Evolutionary conservation across 2,329 filamentous ascomycete genomes (phyloP).

Genomic region (Aspergillus ochraceus): DNA sequence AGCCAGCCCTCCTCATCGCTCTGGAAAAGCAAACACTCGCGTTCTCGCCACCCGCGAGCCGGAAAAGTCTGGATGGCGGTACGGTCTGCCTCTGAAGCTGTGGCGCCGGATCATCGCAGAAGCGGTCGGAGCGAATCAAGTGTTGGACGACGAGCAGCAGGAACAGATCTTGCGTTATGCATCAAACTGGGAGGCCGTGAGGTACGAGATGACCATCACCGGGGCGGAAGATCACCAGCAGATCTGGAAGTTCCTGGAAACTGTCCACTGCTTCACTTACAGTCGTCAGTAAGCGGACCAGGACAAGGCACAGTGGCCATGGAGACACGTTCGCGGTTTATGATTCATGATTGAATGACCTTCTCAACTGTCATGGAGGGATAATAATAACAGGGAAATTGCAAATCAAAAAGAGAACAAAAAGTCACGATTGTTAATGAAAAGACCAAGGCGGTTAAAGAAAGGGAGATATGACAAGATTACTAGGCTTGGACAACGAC

Average conservation of each 20-base stretch:
- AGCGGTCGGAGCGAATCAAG: conserved; percentile 23
- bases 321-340: neutral
- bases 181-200: conserved; percentile 30
- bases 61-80: conserved; percentile 22
- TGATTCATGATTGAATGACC: neutral
- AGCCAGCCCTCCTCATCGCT: neutral
- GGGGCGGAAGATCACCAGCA: conserved; percentile 33
- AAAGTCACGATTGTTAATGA: neutral
- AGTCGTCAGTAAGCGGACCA: conserved; percentile 10
- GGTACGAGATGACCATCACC: conserved; percentile 29
- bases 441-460: neutral
- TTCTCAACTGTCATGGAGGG: neutral
- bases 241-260: conserved; percentile 37
- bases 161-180: conserved; percentile 32
- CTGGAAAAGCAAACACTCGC: neutral
- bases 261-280: conserved; percentile 34
- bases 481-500: neutral
- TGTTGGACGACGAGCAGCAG: conserved; percentile 31
- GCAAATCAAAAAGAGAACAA: neutral
- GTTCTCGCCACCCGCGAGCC: neutral
- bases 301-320: neutral
- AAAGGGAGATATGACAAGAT: neutral
- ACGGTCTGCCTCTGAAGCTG: conserved; percentile 26
- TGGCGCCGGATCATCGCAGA: conserved; percentile 34
- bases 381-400: neutral